A percentile compares a stretch with the other conserved stretches of the same genome.
These are phyloP conservation scores for Fusarium sp. DNA, from an alignment of 2,329 filamentous ascomycete species.

Conservation along the genomic window DNA sequence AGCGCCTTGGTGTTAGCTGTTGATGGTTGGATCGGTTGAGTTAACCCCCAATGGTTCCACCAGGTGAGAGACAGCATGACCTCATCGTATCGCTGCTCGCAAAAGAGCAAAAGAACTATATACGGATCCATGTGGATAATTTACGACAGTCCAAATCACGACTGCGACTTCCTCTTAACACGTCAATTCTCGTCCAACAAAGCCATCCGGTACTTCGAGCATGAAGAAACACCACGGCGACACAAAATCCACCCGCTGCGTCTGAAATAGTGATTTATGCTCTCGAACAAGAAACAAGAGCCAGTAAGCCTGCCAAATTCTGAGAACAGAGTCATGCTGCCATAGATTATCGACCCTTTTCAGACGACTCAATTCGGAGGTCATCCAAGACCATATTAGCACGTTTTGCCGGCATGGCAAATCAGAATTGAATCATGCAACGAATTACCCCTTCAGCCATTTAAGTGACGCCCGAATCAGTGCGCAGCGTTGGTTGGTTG, in stretches of 20 bases:
- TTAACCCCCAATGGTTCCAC: conserved; percentile 39
- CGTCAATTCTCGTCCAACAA: conserved; percentile 5
- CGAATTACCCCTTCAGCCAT: not conserved
- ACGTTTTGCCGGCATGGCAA: not conserved
- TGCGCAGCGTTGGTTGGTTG: not conserved
- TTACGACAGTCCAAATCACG: conserved; percentile 42
- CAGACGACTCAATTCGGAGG: not conserved
- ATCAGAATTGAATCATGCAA: not conserved
- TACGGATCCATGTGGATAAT: conserved; percentile 50
- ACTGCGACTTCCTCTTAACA: conserved; percentile 16
- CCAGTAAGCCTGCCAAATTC: not conserved
- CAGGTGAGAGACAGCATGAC: conserved; percentile 23
- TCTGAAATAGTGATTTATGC: not conserved
- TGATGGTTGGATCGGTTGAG: conserved; percentile 27
- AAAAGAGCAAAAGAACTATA: conserved; percentile 44
- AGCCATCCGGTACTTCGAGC: not conserved
- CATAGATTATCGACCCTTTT: conserved; percentile 1
- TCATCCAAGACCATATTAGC: not conserved
- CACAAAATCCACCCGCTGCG: not conserved
- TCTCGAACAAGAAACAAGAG: not conserved
- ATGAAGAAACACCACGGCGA: not conserved
- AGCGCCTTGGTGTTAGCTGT: conserved; percentile 23
- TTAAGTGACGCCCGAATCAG: not conserved
- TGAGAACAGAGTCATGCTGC: not conserved
- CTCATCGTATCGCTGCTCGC: conserved; percentile 21